Evolutionary conservation across 1,284 basidiomycete genomes (phyloP).

Genomic region (Cutaneotrichosporon cutaneum): DNA sequence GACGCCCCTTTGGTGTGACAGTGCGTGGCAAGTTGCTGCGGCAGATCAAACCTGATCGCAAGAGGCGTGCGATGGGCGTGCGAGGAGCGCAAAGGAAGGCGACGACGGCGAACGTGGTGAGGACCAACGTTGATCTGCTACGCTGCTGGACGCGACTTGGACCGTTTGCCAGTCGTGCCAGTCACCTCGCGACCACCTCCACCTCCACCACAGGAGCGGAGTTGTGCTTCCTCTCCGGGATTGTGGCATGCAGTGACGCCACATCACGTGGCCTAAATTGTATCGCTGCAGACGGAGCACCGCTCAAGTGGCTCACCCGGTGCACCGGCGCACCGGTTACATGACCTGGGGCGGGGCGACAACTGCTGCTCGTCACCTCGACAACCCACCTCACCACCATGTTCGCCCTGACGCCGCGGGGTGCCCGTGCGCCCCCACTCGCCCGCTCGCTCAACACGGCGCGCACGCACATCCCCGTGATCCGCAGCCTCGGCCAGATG

Average conservation of each 20-base stretch:
- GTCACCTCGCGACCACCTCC: neutral
- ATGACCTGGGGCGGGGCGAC: too few species aligned
- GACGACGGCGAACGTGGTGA: too few species aligned
- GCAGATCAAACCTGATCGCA: too few species aligned
- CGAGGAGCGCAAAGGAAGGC: too few species aligned
- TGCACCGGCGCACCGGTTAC: too few species aligned
- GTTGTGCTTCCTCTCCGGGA: neutral
- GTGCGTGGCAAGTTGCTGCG: too few species aligned
- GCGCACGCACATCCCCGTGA: slow-evolving; percentile 62
- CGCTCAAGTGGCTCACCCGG: too few species aligned
- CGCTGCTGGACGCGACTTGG: too few species aligned
- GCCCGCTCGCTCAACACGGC: neutral
- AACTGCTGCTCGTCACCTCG: neutral
- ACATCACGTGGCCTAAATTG: slow-evolving; percentile 2
- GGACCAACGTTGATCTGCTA: too few species aligned
- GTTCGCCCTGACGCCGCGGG: neutral
- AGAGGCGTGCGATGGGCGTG: too few species aligned
- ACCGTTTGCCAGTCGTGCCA: too few species aligned
- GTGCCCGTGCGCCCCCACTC: neutral
- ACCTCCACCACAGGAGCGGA: neutral
- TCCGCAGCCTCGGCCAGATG: slow-evolving; percentile 68
- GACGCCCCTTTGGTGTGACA: too few species aligned
- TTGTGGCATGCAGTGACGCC: neutral
- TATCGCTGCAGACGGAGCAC: neutral
- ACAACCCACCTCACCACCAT: neutral